These are phyloP conservation scores for Gynandropsis gynandra DNA, from an alignment of 345 rosid genomes.

Conservation along the genomic window DNA sequence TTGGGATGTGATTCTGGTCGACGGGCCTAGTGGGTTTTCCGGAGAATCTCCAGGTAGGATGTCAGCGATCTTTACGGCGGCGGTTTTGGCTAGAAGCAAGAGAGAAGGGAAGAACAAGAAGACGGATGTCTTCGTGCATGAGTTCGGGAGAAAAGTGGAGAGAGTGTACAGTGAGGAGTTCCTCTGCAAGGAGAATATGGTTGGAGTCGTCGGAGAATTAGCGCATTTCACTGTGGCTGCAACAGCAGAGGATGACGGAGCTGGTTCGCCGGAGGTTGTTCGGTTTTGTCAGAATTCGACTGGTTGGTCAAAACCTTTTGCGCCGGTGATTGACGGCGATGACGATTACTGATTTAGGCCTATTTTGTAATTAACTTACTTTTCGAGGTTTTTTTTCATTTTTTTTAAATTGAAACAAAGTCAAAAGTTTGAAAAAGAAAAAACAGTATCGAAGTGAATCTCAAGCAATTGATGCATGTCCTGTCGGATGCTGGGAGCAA, in stretches of 20 bases:
- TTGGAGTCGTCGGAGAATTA: constrained; percentile 43
- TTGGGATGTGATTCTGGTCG: constrained; percentile 79
- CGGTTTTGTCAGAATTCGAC: constrained; percentile 50
- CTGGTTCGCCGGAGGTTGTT: background rate
- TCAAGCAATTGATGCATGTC: too few species aligned
- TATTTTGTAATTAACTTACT: constrained; percentile 25
- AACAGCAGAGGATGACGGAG: constrained; percentile 13
- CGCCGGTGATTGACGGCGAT: constrained; percentile 25
- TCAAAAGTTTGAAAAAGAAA: constrained; percentile 9
- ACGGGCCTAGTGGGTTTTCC: constrained; percentile 70
- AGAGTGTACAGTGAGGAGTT: constrained; percentile 60
- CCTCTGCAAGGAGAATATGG: constrained; percentile 60
- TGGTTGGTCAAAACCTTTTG: constrained; percentile 18
- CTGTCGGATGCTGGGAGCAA: too few species aligned
- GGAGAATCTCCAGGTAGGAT: constrained; percentile 66
- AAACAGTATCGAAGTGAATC: too few species aligned
- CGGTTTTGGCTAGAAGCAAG: constrained; percentile 68
- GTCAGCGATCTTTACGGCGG: constrained; percentile 79
- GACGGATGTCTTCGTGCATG: constrained; percentile 85
- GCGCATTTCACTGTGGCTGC: constrained; percentile 47
- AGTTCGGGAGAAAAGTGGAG: constrained; percentile 59
- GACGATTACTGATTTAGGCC: constrained; percentile 14
- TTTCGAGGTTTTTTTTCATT: constrained; percentile 1
- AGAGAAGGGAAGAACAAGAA: constrained; percentile 17
- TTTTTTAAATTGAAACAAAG: constrained; percentile 15